Evolutionary conservation across 2,329 filamentous ascomycete genomes (phyloP).

Genomic region (Chaetoscypha palmicola): DNA sequence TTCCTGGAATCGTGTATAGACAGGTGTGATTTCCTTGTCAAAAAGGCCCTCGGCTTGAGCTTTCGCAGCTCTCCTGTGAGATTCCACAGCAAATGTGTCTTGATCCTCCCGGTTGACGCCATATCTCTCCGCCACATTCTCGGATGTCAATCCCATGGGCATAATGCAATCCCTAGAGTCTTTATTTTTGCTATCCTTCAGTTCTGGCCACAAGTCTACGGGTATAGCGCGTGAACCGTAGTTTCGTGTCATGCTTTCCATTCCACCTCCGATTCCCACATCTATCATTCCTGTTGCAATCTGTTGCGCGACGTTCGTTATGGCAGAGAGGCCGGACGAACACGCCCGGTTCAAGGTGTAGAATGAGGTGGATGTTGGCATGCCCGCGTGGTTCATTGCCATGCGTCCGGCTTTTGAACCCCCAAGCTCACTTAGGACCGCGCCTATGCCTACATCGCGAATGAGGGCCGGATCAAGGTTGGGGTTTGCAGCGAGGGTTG

Average conservation of each 20-base stretch:
- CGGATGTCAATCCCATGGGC: slow-evolving; percentile 85
- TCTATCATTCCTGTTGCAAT: slow-evolving; percentile 70
- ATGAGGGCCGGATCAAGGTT: slow-evolving; percentile 62
- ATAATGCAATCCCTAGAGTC: slow-evolving; percentile 83
- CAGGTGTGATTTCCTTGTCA: slow-evolving; percentile 71
- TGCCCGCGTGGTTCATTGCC: slow-evolving; percentile 80
- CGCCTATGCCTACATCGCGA: slow-evolving; percentile 79
- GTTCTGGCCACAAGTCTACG: slow-evolving; percentile 67
- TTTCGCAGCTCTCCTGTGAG: slow-evolving; percentile 63
- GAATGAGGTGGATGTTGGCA: slow-evolving; percentile 63
- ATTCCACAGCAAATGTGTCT: slow-evolving; percentile 72
- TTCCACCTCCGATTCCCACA: slow-evolving; percentile 75
- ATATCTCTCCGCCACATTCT: slow-evolving; percentile 80
- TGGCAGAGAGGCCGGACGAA: slow-evolving; percentile 67
- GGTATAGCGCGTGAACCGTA: slow-evolving; percentile 84
- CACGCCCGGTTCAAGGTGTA: slow-evolving; percentile 89
- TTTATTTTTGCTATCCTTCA: slow-evolving; percentile 56
- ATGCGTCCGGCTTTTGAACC: slow-evolving; percentile 86
- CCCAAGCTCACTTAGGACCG: slow-evolving; percentile 84
- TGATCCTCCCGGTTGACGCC: slow-evolving; percentile 68
- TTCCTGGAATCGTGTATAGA: slow-evolving; percentile 62
- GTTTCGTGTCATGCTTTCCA: slow-evolving; percentile 95
- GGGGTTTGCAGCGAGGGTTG: slow-evolving; percentile 65
- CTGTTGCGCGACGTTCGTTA: slow-evolving; percentile 65
- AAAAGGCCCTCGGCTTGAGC: slow-evolving; percentile 67